Base-by-base conservation (phyloP, 148 eudicot species). In the Vaccinium myrtillus region DNA sequence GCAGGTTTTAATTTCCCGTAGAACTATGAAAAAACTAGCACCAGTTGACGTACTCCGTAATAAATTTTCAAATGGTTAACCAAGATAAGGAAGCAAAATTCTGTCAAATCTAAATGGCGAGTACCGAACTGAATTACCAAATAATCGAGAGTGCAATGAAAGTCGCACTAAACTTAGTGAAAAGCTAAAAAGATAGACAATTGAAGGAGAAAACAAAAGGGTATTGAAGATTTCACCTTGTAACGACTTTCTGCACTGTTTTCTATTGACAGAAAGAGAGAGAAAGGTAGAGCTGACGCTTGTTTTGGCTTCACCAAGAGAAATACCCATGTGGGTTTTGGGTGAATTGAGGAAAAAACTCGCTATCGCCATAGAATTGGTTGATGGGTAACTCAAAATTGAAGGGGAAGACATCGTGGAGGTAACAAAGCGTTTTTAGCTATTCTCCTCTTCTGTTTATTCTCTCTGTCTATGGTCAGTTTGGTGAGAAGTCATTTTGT, bases 141-240 rank as follows among this genome's bases (percentile, higher is more conserved):
- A 21, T 39, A 36, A 78, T 51, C 27, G 13, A n/a, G 39, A 51
- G 36, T n/a, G 16, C 67, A 54, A 43, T 1, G 48, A 61, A 70
- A 50, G 10, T 70, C 77, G 30, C 84, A 27, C 61, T 27, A 82
- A n/a, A 50, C 27, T 19, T 19, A 51, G 23, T n/a, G 46, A 15
- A 69, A 2, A 49, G 25, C 19, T 0, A 46, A 10, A 30, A 12
- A 56, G 12, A 56, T 11, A 13, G 80, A 49, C 1, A 51, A 15
- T 36, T 79, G 11, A 2, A 25, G 78, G 32, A 6, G 7, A 5
- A 50, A 32, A 77, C 39, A 59, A 2, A 82, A 21, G 87, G 81
- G 30, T 75, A 5, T 21, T n/a, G 76, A 69, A 82, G 18, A 54
- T 32, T 75, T 56, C 61, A 88, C 93, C 93, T 81, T 76, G 86